Evolutionary conservation across 2,329 filamentous ascomycete genomes (phyloP).

Genomic region (Alternaria infectoria): DNA sequence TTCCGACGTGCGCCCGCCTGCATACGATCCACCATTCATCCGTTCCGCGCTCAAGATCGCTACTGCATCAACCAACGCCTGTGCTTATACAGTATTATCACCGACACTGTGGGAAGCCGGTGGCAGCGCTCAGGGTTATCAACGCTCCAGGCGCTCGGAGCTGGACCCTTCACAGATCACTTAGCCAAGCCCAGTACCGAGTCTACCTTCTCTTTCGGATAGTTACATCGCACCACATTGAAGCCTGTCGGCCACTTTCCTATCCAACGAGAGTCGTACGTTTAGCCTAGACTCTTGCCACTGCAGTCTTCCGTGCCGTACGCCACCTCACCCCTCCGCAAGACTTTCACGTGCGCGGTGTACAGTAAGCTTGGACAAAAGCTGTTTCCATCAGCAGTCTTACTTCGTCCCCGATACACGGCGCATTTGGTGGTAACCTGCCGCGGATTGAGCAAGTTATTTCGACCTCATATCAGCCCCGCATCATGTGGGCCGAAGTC

Average conservation of each 20-base stretch:
- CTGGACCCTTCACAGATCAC: conserved; percentile 29
- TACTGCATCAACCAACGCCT: conserved; percentile 19
- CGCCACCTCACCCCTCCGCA: conserved; percentile 35
- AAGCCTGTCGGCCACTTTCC: conserved; percentile 32
- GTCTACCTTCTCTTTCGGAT: conserved; percentile 14
- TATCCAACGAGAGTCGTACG: conserved; percentile 25
- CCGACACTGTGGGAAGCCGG: conserved; percentile 23
- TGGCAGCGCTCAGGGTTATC: conserved; percentile 24
- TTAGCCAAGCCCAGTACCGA: conserved; percentile 23
- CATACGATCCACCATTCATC: conserved; percentile 10
- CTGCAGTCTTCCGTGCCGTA: conserved; percentile 18
- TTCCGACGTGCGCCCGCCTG: conserved; percentile 6
- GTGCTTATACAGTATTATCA: conserved; percentile 19
- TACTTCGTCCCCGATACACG: conserved; percentile 26
- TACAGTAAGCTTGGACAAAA: conserved; percentile 22
- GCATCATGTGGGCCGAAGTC: conserved; percentile 64
- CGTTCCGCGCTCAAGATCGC: conserved; percentile 17
- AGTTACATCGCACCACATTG: conserved; percentile 19
- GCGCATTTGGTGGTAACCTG: conserved; percentile 20
- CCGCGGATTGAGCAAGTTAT: conserved; percentile 41
- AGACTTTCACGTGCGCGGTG: conserved; percentile 36
- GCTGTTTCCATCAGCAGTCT: conserved; percentile 23
- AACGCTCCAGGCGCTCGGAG: conserved; percentile 27
- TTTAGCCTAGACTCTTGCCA: conserved; percentile 21
- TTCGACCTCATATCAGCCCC: conserved; percentile 33